Conservation (phyloP, 805 yeast genomes). For the Cyberlindnera euphorbiae region DNA sequence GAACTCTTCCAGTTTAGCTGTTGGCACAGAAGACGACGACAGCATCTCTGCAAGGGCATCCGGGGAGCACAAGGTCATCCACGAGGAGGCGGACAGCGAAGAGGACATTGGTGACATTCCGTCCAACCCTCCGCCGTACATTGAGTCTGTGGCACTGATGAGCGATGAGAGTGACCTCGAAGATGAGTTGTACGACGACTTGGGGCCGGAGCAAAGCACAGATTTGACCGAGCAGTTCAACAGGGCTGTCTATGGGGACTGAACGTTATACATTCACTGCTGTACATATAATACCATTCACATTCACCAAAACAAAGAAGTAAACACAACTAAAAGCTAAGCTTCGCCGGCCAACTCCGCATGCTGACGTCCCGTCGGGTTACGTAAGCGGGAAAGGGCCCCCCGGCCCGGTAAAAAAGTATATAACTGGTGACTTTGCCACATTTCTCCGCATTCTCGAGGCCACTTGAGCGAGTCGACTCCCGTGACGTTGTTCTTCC, state of each 20-base stretch:
- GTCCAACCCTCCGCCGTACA: slow-evolving; percentile 33
- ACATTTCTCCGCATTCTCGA: not conserved
- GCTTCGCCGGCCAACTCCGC: too few species aligned
- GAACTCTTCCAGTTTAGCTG: too few species aligned
- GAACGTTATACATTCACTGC: not conserved
- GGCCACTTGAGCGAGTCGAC: too few species aligned
- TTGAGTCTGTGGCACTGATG: slow-evolving; percentile 24
- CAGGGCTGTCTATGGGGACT: slow-evolving; percentile 12
- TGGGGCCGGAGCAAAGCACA: slow-evolving; percentile 11
- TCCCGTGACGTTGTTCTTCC: too few species aligned
- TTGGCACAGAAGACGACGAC: too few species aligned
- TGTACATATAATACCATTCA: not conserved
- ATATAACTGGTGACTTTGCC: not conserved
- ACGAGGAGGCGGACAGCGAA: not conserved
- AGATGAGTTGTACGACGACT: slow-evolving; percentile 3
- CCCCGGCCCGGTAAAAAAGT: too few species aligned
- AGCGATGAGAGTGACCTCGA: slow-evolving; percentile 19
- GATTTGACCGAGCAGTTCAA: slow-evolving; percentile 22
- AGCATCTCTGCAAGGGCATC: too few species aligned
- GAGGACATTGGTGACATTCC: slow-evolving; percentile 5
- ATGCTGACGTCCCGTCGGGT: too few species aligned
- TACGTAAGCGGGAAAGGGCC: too few species aligned
- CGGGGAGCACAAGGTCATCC: too few species aligned
- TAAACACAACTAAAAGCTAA: too few species aligned
- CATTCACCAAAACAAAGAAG: too few species aligned